Evolutionary conservation across 345 rosid species (phyloP), one percentile per base, ranked within the genome.

Genomic region (Raphanus raphanistrum): DNA sequence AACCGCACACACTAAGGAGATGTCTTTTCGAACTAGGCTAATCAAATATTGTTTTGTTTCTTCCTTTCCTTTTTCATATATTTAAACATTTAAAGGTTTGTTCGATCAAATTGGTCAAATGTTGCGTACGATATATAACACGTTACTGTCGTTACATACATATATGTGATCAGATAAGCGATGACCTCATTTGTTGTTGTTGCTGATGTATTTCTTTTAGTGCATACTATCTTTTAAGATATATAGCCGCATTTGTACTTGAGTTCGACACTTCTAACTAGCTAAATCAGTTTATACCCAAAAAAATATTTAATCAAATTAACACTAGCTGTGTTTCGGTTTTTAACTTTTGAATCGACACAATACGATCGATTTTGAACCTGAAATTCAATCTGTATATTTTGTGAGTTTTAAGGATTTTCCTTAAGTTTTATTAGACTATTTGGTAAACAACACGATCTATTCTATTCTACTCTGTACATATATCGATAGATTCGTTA

Each of bases 1-100:
- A 72, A 58, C 36, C 36, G 54, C 81, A 78, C 25, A 71, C 70
- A 76, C 58, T 72, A 72, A 72, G 54, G 26, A 72, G 67, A 32
- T 25, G 76, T 72, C 76, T 68, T 72, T 43, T 78, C 73, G 52
- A 71, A 45, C 43, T 31, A 69, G 35, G 73, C 76, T 41, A 57
- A 71, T 77, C 76, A 65, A 65, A 57, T 54, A 54, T 33, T 65
- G 50, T 28, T 71, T 41, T 77, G 15, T 29, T 31, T 29, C 28
- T 64, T 41, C 69, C 15, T 31, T 70, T 62, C 1, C 36, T 21
- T 61, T 32, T 63, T 6, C 35, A 41, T 71, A 29, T 21, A 41
- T 41, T 28, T 8, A 28, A 16, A 52, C 3, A 36, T 70, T 52
- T 8, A 7, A 27, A 36, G n/a, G n/a, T 21, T 45, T 69, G 4